Percentiles rank a stretch among this genome's conserved stretches.
Conservation (phyloP, 495 filamentous ascomycete genomes). For the Choiromyces venosus region DNA sequence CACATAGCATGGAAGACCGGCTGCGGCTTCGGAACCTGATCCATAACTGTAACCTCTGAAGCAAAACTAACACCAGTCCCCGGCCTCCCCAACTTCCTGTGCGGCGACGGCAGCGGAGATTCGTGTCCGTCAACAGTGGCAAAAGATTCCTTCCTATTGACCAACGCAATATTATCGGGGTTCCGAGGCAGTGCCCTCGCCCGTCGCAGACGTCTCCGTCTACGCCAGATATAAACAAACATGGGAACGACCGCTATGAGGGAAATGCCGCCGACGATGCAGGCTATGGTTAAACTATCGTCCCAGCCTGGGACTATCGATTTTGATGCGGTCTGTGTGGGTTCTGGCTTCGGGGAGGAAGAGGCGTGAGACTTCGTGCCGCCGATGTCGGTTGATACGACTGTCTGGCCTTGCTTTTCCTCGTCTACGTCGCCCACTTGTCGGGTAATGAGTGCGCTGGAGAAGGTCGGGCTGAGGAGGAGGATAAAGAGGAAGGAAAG, state of each 20-base stretch:
- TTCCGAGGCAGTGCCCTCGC: not conserved
- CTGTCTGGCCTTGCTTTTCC: not conserved
- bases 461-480: not conserved
- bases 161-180: not conserved
- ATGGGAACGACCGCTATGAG: constrained; percentile 16
- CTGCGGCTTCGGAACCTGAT: not conserved
- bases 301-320: constrained; percentile 7
- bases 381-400: not conserved
- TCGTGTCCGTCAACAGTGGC: not conserved
- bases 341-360: not conserved
- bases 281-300: constrained; percentile 13
- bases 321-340: not conserved
- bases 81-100: not conserved
- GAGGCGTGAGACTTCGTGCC: not conserved
- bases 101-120: not conserved
- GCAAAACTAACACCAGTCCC: not conserved
- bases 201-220: constrained; percentile 18
- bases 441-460: not conserved
- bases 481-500: not conserved
- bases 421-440: not conserved
- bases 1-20: not conserved
- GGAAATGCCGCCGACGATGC: constrained; percentile 19
- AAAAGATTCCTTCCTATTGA: not conserved
- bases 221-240: constrained; percentile 28
- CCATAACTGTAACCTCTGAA: not conserved